Conservation (phyloP, 345 rosid species). For the Psidium guajava region DNA sequence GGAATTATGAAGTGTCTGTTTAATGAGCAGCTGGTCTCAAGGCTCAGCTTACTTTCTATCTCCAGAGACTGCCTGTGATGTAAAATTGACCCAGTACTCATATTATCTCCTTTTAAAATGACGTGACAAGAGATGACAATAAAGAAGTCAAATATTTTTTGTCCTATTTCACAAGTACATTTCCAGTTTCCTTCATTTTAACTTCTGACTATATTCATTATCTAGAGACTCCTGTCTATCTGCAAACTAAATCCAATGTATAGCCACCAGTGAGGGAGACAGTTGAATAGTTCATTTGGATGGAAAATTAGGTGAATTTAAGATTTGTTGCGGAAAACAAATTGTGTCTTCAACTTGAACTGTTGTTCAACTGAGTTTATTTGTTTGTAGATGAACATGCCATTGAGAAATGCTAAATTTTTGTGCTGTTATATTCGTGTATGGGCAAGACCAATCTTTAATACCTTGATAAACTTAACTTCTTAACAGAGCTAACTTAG, state of each 20-base stretch:
- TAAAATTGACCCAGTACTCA: not conserved
- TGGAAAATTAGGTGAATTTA: not conserved
- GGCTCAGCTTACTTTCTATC: not conserved
- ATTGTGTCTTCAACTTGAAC: not conserved
- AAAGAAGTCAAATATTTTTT: not conserved
- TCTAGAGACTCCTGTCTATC: not conserved
- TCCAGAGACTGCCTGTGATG: not conserved
- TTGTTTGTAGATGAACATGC: not conserved
- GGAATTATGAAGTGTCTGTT: not conserved
- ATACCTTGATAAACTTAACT: not conserved
- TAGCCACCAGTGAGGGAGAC: not conserved
- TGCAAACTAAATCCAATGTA: not conserved
- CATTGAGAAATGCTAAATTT: not conserved
- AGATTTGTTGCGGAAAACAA: not conserved
- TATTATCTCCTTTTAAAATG: not conserved
- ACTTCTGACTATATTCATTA: not conserved
- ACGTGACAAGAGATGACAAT: not conserved
- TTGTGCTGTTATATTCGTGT: not conserved
- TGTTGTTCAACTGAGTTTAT: not conserved
- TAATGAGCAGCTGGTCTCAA: not conserved
- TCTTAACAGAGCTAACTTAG: not conserved
- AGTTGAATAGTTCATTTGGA: not conserved
- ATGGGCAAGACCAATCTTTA: not conserved
- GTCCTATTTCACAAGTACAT: not conserved
- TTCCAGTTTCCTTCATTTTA: not conserved